Base-by-base conservation (phyloP, 805 yeast species). In the Barnettozyma sp. region DNA sequence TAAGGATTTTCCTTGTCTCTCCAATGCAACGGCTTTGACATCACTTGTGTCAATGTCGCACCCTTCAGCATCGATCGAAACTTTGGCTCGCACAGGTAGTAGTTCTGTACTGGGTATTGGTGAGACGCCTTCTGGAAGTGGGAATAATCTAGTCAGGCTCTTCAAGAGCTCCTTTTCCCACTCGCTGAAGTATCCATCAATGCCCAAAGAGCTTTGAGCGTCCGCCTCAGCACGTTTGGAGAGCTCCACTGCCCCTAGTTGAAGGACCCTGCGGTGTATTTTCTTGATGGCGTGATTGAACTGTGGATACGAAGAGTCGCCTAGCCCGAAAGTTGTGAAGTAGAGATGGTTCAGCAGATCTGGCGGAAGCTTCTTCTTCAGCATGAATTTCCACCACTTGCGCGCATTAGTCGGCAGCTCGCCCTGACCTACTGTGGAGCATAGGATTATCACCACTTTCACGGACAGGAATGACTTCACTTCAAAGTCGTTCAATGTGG, bases 391-490 rank as follows among this genome's bases (percentile, higher is more conserved):
- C 94, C 95, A 82, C 43, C 90, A 73, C 41, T 71, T 74, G 43
- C 66, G 66, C 1, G 82, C 79, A 52, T 85, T 85, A 27, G 82
- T 59, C 0, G 98, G 97, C 22, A 90, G 58, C 42, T 82, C 95
- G 19, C 98, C 98, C 58, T 90, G 97, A 7, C 98, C 97, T 2
- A 95, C 82, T 0, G 98, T 90, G 2, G 96, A 78, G 54, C 94
- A 82, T 3, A 90, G 55, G 0, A 80, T 66, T 16, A 78, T 63
- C 35, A 75, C 62, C 20, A 59, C 58, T 6, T 60, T 49, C 12
- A 76, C 68, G 4, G 74, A 65, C 5, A 73, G 60, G 33, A 84
- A 59, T 37, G 65, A 65, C 45, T 66, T 70, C 29, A 79, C 56
- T 39, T 77, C 73, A 50, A 73, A 75, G 29, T 75, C 78, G 46